Conservation (phyloP, 345 rosid genomes). For the Gossypium australe region DNA sequence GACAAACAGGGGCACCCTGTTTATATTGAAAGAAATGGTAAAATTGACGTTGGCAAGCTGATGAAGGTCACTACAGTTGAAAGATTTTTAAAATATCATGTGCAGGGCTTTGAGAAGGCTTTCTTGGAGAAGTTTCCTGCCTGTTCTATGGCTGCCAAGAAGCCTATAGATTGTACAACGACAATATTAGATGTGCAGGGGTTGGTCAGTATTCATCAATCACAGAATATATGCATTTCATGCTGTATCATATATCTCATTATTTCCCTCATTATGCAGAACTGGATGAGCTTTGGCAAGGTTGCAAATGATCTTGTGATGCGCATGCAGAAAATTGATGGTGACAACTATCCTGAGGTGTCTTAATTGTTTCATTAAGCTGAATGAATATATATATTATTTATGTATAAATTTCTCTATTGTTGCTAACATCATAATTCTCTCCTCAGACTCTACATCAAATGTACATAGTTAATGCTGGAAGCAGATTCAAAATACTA, state of each 20-base stretch:
- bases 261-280: constrained; percentile 43
- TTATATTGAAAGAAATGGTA: constrained; percentile 81
- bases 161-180: constrained; percentile 64
- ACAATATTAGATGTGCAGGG: constrained; percentile 88
- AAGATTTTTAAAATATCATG: constrained; percentile 80
- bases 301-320: constrained; percentile 84
- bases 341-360: constrained; percentile 99
- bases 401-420: constrained; percentile 7
- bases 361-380: constrained; percentile 9
- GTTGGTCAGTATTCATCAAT: constrained; percentile 47
- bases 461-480: constrained; percentile 90
- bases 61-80: constrained; percentile 82
- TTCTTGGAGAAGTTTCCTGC: constrained; percentile 89
- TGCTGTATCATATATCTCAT: background rate
- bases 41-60: constrained; percentile 68
- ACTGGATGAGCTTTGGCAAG: constrained; percentile 85
- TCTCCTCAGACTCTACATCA: constrained; percentile 76
- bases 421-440: constrained; percentile 11
- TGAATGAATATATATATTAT: background rate
- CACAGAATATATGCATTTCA: background rate
- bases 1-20: constrained; percentile 87
- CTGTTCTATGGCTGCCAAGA: constrained; percentile 78
- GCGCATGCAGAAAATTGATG: constrained; percentile 94
- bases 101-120: constrained; percentile 87
- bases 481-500: constrained; percentile 72